phyloP scores from a whole-genome alignment of 2,329 filamentous ascomycete species.

The Cercospora sp. region DNA sequence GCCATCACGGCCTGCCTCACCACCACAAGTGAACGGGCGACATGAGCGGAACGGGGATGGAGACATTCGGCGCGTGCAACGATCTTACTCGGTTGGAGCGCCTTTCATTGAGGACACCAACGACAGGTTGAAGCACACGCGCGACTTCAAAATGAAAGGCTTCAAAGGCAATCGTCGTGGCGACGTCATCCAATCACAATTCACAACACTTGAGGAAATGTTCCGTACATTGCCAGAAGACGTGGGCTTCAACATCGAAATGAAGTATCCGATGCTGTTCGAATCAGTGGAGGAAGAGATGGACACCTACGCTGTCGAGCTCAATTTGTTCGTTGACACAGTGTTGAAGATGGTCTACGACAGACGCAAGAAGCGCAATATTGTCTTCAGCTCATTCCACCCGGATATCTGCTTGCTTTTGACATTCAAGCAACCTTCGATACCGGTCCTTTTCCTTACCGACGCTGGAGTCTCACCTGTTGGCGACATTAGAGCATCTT shows the following conservation, averaged over 20 bases:
- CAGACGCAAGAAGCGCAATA: constrained; percentile 74
- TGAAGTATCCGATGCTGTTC: constrained; percentile 98
- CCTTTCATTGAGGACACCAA: constrained; percentile 39
- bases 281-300: constrained; percentile 95
- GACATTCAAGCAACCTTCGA: constrained; percentile 95
- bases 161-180: constrained; percentile 95
- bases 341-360: constrained; percentile 90
- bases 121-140: constrained; percentile 86
- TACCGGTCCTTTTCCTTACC: constrained; percentile 90
- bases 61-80: constrained; percentile 37
- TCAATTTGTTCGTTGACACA: constrained; percentile 95
- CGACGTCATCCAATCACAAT: constrained; percentile 92
- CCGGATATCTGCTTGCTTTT: constrained; percentile 93
- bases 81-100: constrained; percentile 62
- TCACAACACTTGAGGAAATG: constrained; percentile 91
- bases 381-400: constrained; percentile 97
- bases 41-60: constrained; percentile 13
- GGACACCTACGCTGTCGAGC: constrained; percentile 92
- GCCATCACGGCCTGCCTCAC: constrained; percentile 23
- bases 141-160: constrained; percentile 90
- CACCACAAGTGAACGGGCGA: constrained; percentile 15
- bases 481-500: constrained; percentile 85
- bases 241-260: constrained; percentile 96
- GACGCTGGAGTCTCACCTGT: constrained; percentile 81
- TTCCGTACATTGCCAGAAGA: constrained; percentile 79